phyloP scores from a whole-genome alignment of 257 asterid species.

The Euphrasia confusa region DNA sequence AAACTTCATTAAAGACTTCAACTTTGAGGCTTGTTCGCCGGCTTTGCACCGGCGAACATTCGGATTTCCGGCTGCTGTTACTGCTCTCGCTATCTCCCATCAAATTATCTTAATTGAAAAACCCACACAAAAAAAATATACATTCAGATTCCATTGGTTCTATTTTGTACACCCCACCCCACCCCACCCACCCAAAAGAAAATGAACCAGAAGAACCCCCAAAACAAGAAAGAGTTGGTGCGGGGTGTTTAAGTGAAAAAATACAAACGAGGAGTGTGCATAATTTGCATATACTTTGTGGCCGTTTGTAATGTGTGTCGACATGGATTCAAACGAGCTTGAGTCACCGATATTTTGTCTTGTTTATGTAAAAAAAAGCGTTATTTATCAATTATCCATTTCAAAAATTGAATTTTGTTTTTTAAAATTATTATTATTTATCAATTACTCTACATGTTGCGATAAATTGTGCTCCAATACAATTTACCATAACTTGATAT shows the following conservation, averaged over 20 bases:
- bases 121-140: constrained; percentile 27
- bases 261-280: neutral
- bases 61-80: constrained; percentile 73
- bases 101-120: constrained; percentile 8
- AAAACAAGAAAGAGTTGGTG: constrained; percentile 37
- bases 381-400: constrained; percentile 9
- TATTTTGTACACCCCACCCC: too few relatives aligned
- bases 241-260: constrained; percentile 34
- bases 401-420: constrained; percentile 34
- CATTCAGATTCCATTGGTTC: constrained; percentile 56
- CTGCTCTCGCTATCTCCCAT: constrained; percentile 88
- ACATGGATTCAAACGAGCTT: constrained; percentile 74
- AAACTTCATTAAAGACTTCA: constrained; percentile 67
- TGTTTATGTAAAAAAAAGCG: constrained; percentile 8
- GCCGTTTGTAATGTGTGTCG: constrained; percentile 35
- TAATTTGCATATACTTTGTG: constrained; percentile 22
- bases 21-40: constrained; percentile 60
- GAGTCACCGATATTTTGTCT: constrained; percentile 9
- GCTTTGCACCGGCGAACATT: constrained; percentile 50
- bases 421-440: too few relatives aligned
- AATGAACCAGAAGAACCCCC: constrained; percentile 21
- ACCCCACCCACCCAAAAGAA: neutral
- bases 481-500: too few relatives aligned
- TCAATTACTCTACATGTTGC: too few relatives aligned
- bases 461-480: too few relatives aligned